Conservation (phyloP, 108 stramenopile genomes). For the Thalassiosira profunda region DNA sequence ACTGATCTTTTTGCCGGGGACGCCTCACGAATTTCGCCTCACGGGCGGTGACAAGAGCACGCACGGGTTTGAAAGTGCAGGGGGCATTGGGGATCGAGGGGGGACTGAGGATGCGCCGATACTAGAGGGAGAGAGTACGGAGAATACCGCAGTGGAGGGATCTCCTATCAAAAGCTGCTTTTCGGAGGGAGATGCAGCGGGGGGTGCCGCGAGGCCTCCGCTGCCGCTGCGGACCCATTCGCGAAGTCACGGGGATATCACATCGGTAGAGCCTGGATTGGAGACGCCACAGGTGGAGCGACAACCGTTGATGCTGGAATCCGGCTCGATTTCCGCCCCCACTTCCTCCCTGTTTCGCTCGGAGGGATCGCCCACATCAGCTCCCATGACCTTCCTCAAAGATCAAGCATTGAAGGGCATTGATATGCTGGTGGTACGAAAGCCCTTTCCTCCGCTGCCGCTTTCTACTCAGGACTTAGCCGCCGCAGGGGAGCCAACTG, state of each 20-base stretch:
- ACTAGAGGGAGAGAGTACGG: not conserved
- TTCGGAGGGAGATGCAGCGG: conserved; percentile 45
- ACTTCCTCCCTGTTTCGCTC: not conserved
- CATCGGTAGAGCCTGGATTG: too few species aligned
- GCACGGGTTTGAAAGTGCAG: not conserved
- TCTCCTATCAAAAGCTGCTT: conserved; percentile 7
- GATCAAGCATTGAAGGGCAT: conserved; percentile 31
- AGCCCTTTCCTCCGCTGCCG: conserved; percentile 21
- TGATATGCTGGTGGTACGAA: conserved; percentile 32
- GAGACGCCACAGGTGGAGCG: not conserved
- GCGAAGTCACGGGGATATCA: too few species aligned
- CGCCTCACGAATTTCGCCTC: conserved; percentile 54
- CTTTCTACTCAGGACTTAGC: conserved; percentile 10
- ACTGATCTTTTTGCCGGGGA: conserved; percentile 88
- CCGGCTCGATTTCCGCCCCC: conserved; percentile 6
- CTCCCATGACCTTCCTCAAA: conserved; percentile 16
- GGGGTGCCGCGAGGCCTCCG: too few species aligned
- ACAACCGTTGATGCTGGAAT: not conserved
- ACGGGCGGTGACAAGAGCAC: conserved; percentile 1
- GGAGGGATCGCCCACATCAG: conserved; percentile 27
- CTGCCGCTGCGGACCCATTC: conserved; percentile 17
- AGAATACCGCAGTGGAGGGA: too few species aligned
- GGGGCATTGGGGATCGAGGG: not conserved
- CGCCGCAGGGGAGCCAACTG: conserved; percentile 4
- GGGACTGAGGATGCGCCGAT: not conserved